These are phyloP conservation scores for Malassezia nana DNA, from an alignment of 1,284 basidiomycete species.

Conservation along the genomic window DNA sequence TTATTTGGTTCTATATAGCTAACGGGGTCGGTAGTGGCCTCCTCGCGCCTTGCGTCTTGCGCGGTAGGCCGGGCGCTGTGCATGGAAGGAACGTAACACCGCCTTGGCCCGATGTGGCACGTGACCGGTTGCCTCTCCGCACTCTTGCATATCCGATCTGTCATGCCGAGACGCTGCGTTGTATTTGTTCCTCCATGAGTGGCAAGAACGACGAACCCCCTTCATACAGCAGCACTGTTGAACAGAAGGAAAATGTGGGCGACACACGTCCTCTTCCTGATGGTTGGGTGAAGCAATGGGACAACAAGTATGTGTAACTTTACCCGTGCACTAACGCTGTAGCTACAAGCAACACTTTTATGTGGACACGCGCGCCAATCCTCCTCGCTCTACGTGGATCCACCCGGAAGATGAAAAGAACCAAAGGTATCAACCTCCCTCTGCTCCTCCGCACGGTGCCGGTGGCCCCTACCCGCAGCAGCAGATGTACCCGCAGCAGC, in stretches of 20 bases:
- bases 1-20: neutral
- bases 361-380: constrained; percentile 39
- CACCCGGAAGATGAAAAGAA: constrained; percentile 28
- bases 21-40: no score
- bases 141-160: neutral
- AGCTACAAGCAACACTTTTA: constrained; percentile 43
- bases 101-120: neutral
- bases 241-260: no score
- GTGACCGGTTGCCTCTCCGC: neutral
- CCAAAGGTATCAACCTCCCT: constrained; percentile 25
- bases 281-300: constrained; percentile 44
- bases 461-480: constrained; percentile 9
- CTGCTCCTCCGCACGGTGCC: constrained; percentile 22
- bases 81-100: no score
- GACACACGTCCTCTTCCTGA: constrained; percentile 32
- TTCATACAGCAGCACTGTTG: no score
- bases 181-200: constrained; percentile 1
- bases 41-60: no score
- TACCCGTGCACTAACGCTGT: neutral
- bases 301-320: constrained; percentile 27
- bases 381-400: constrained; percentile 41
- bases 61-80: no score
- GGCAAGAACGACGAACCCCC: constrained; percentile 10
- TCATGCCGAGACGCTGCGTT: neutral
- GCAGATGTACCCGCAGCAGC: constrained; percentile 6